These are phyloP conservation scores for Parasitella parasitica DNA, from an alignment of 371 early-diverging fungal species.

Conservation along the genomic window DNA sequence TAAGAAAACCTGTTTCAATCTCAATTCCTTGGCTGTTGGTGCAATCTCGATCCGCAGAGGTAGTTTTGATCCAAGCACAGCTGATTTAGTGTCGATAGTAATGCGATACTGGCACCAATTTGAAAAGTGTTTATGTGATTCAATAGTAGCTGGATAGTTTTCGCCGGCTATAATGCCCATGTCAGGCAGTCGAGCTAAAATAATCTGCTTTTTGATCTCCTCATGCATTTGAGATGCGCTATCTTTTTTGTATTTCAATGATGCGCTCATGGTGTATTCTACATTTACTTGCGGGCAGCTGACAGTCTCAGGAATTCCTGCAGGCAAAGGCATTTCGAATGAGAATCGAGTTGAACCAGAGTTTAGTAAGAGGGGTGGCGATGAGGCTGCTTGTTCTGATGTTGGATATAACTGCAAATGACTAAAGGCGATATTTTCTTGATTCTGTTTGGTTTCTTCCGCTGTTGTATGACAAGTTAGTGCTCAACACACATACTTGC, in stretches of 20 bases:
- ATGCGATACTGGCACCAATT: slow-evolving; percentile 30
- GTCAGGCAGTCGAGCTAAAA: slow-evolving; percentile 22
- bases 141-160: slow-evolving; percentile 3
- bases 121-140: slow-evolving; percentile 18
- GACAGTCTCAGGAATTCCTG: slow-evolving; percentile 25
- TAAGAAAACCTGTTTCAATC: slow-evolving; percentile 18
- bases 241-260: slow-evolving; percentile 3
- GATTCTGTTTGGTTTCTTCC: not conserved
- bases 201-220: not conserved
- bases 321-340: slow-evolving; percentile 31
- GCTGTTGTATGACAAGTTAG: not conserved
- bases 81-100: slow-evolving; percentile 19
- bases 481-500: not conserved
- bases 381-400: not conserved
- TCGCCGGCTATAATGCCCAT: slow-evolving; percentile 19
- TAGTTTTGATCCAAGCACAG: slow-evolving; percentile 14
- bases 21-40: slow-evolving; percentile 13
- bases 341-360: slow-evolving; percentile 10
- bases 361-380: not conserved
- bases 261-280: slow-evolving; percentile 3
- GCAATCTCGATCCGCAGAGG: slow-evolving; percentile 22
- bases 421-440: slow-evolving; percentile 2
- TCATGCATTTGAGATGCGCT: slow-evolving; percentile 8
- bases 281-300: slow-evolving; percentile 18
- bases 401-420: not conserved